A percentile compares a stretch with the other conserved stretches of the same genome.
phyloP scores from a whole-genome alignment of 441 rosid species.

The Pelargonium cotyledonis region DNA sequence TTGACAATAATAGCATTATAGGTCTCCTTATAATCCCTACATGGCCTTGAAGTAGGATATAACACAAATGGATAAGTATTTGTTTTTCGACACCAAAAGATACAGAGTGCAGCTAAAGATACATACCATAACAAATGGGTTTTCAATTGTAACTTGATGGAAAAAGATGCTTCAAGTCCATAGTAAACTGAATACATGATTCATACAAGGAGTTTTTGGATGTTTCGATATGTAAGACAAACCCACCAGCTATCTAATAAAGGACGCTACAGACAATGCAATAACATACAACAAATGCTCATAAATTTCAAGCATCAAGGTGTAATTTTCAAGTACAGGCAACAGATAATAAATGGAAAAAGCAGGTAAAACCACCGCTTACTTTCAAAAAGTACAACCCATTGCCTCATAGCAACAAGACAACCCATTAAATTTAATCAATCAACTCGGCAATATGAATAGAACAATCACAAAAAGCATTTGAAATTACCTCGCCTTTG shows the following conservation, averaged over 20 bases:
- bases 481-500: conserved; percentile 8
- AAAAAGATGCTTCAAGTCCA: neutral
- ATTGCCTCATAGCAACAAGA: neutral
- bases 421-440: neutral
- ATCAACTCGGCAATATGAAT: neutral
- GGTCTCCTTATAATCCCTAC: neutral
- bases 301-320: neutral
- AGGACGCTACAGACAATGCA: neutral
- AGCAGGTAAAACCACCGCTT: neutral
- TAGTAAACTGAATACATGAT: neutral
- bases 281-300: neutral
- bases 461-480: conserved; percentile 6
- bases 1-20: neutral
- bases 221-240: neutral
- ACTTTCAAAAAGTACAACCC: neutral
- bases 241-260: neutral
- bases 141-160: neutral
- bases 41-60: neutral
- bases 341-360: neutral
- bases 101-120: neutral
- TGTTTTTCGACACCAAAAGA: neutral
- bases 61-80: neutral
- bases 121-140: neutral
- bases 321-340: neutral
- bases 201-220: neutral